Evolutionary conservation across 768 basidiomycete genomes (phyloP).

Genomic region (Podaxis sp.): DNA sequence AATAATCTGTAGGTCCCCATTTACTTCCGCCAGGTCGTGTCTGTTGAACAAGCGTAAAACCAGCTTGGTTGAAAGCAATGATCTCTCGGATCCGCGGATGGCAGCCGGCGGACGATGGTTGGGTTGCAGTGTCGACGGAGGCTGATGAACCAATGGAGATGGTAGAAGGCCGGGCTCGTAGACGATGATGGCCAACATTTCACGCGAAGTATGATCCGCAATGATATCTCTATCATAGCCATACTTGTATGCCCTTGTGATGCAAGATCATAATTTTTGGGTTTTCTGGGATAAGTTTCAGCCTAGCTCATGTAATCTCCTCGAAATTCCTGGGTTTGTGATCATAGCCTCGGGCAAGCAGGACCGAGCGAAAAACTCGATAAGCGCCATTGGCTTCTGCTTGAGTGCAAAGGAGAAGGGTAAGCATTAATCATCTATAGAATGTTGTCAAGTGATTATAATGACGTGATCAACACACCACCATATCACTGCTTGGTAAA

Average conservation of each 20-base stretch:
- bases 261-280: neutral
- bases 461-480: conserved; percentile 1
- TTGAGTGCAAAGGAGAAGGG: neutral
- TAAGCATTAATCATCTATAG: neutral
- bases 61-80: conserved; percentile 22
- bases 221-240: neutral
- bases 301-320: neutral
- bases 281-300: neutral
- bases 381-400: neutral
- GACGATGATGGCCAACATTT: neutral
- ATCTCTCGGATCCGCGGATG: conserved; percentile 48
- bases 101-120: conserved; percentile 54
- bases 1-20: conserved; percentile 35
- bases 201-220: neutral
- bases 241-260: neutral
- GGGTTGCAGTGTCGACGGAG: conserved; percentile 75
- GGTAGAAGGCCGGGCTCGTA: conserved; percentile 14
- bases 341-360: neutral
- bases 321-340: neutral
- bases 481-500: neutral
- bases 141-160: conserved; percentile 71
- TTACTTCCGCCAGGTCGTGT: neutral
- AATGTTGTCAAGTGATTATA: conserved; percentile 1
- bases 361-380: neutral
- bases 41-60: neutral